A percentile compares a stretch with the other conserved stretches of the same genome.
Evolutionary conservation across 2,329 filamentous ascomycete genomes (phyloP).

Genomic region (Claviceps humidiphila): DNA sequence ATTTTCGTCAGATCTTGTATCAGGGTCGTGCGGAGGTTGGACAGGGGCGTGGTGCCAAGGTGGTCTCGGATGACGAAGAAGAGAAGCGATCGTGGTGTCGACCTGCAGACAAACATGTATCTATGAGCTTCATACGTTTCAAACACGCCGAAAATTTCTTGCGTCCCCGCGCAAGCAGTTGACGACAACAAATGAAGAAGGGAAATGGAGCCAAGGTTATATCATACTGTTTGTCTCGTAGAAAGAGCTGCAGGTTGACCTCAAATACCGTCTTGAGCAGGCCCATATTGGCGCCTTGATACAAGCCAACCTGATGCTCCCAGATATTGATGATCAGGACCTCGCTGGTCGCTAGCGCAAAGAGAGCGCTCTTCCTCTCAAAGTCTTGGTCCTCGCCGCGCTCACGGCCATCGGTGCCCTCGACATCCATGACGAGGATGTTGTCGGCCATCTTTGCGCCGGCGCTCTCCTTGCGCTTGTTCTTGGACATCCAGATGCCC

Average conservation of each 20-base stretch:
- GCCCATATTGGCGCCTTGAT: conserved; percentile 98
- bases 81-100: conserved; percentile 75
- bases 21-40: conserved; percentile 80
- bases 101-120: conserved; percentile 33
- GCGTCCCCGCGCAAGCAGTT: not conserved
- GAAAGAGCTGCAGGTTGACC: conserved; percentile 91
- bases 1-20: conserved; percentile 84
- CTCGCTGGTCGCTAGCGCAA: conserved; percentile 93
- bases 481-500: conserved; percentile 99
- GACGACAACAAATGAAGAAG: not conserved
- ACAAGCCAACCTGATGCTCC: conserved; percentile 96
- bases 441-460: conserved; percentile 75
- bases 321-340: conserved; percentile 98
- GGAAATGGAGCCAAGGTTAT: not conserved
- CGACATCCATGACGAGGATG: conserved; percentile 98
- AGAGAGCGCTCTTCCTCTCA: conserved; percentile 93
- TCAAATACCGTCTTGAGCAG: conserved; percentile 97
- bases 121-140: conserved; percentile 4
- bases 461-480: conserved; percentile 51
- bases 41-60: conserved; percentile 77
- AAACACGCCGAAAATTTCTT: not conserved
- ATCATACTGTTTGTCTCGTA: conserved; percentile 82
- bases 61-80: conserved; percentile 99
- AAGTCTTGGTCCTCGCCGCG: conserved; percentile 97
- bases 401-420: conserved; percentile 92